phyloP scores from a whole-genome alignment of 2,329 filamentous ascomycete genomes.

The Chrysoporthe cubensis region DNA sequence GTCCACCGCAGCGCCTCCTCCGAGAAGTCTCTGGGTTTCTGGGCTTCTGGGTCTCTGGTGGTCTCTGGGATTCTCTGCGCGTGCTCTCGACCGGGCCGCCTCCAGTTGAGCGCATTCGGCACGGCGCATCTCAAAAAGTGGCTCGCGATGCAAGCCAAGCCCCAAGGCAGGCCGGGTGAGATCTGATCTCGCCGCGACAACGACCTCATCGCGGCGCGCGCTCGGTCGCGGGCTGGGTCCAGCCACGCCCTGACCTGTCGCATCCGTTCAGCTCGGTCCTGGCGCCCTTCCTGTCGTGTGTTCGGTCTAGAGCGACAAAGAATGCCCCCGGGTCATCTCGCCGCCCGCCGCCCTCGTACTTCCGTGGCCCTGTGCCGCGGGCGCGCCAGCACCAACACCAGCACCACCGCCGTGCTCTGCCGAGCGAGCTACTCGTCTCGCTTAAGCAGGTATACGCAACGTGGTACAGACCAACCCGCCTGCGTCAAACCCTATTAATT shows the following conservation, averaged over 20 bases:
- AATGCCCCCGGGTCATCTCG: not conserved
- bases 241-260: not conserved
- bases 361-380: slow-evolving; percentile 12
- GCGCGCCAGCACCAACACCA: slow-evolving; percentile 3
- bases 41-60: too few species aligned
- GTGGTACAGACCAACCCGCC: slow-evolving; percentile 28
- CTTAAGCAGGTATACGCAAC: slow-evolving; percentile 30
- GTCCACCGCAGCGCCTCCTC: too few species aligned
- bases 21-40: too few species aligned
- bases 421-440: slow-evolving; percentile 28
- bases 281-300: not conserved
- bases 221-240: too few species aligned
- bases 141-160: slow-evolving; percentile 1
- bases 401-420: not conserved
- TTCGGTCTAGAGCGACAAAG: not conserved
- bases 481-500: slow-evolving; percentile 29
- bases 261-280: not conserved
- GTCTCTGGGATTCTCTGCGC: not conserved
- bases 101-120: not conserved
- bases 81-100: not conserved
- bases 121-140: not conserved
- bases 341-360: not conserved
- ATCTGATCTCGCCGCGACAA: not conserved
- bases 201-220: too few species aligned
- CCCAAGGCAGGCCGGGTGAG: not conserved